These are phyloP conservation scores for Ilex paraguariensis DNA, from an alignment of 305 asterid species.

Conservation along the genomic window DNA sequence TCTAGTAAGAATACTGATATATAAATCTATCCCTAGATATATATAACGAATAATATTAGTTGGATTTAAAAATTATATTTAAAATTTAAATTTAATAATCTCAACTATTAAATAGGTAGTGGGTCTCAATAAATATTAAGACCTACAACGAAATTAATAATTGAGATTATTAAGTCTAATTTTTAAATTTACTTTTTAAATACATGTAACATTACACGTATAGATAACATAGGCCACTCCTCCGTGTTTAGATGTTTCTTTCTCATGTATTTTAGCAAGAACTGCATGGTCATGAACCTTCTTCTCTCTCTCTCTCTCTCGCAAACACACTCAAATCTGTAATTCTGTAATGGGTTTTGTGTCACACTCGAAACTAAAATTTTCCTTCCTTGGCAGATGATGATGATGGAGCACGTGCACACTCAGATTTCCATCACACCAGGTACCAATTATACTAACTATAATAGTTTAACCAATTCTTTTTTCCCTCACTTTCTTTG, in stretches of 20 bases:
- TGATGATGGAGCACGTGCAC: constrained; percentile 49
- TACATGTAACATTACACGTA: too few relatives aligned
- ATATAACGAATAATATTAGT: too few relatives aligned
- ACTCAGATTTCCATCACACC: constrained; percentile 27
- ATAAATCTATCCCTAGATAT: constrained; percentile 1
- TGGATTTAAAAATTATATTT: too few relatives aligned
- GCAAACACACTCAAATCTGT: constrained; percentile 1
- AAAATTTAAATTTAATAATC: too few relatives aligned
- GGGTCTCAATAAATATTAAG: too few relatives aligned
- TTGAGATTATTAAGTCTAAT: too few relatives aligned
- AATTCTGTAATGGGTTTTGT: constrained; percentile 6
- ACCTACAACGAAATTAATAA: too few relatives aligned
- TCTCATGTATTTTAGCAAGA: constrained; percentile 8
- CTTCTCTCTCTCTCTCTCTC: background rate
- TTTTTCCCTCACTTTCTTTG: constrained; percentile 28
- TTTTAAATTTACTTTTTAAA: too few relatives aligned
- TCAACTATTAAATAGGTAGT: too few relatives aligned
- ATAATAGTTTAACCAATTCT: constrained; percentile 31
- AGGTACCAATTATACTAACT: constrained; percentile 15
- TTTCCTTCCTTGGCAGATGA: constrained; percentile 28
- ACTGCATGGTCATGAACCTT: constrained; percentile 6
- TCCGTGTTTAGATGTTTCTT: background rate
- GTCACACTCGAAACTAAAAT: constrained; percentile 13
- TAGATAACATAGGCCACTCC: constrained; percentile 2
- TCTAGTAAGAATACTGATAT: background rate